Evolutionary conservation across 2,329 filamentous ascomycete genomes (phyloP).

Genomic region (Blastomyces percursus): DNA sequence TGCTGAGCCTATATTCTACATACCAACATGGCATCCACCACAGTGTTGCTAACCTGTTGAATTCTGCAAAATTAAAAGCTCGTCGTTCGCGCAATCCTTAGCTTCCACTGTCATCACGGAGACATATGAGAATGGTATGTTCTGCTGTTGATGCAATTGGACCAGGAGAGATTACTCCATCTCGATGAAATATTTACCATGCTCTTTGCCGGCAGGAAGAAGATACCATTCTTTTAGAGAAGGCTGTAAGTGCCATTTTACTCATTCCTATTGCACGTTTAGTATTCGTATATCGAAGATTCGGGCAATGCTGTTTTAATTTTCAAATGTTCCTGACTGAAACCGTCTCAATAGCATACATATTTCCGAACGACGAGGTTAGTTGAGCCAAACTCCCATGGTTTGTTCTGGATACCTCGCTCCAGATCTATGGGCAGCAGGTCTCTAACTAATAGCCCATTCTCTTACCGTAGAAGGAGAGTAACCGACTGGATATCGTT

Average conservation of each 20-base stretch:
- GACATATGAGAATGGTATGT: slow-evolving; percentile 3
- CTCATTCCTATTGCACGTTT: not conserved
- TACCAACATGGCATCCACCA: not conserved
- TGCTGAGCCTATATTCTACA: not conserved
- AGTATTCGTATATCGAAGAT: not conserved
- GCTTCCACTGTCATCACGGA: not conserved
- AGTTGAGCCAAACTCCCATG: not conserved
- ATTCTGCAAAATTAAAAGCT: not conserved
- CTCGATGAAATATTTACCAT: not conserved
- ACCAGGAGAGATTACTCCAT: not conserved
- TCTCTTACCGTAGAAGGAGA: slow-evolving; percentile 14
- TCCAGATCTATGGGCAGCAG: not conserved
- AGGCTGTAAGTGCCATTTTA: not conserved
- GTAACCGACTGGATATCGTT: slow-evolving; percentile 29
- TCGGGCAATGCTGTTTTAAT: not conserved
- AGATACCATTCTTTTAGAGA: slow-evolving; percentile 3
- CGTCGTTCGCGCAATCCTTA: slow-evolving; percentile 1
- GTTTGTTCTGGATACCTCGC: not conserved
- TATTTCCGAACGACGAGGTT: slow-evolving; percentile 31
- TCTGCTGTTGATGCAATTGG: not conserved
- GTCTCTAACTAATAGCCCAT: not conserved
- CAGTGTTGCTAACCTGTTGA: not conserved
- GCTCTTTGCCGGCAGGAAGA: not conserved
- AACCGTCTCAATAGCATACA: slow-evolving; percentile 6
- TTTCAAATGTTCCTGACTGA: not conserved